These are phyloP conservation scores for Microstegium vimineum DNA, from an alignment of 176 grass and related monocot genomes.

Conservation along the genomic window DNA sequence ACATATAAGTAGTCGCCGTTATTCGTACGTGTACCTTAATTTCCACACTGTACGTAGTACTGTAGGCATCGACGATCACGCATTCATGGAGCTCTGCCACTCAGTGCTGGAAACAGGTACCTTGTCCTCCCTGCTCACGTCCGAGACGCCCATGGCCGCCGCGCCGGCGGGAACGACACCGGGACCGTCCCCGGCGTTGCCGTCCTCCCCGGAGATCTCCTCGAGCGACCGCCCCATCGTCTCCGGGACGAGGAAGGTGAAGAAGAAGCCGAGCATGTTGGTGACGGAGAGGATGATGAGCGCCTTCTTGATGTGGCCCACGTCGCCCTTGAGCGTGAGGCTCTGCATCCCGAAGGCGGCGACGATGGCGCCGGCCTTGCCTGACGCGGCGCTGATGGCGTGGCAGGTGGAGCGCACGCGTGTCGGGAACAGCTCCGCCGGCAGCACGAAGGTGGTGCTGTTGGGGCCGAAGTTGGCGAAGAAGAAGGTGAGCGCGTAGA, in stretches of 20 bases:
- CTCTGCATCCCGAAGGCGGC: neutral
- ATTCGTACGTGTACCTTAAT: constrained; percentile 15
- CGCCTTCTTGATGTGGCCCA: neutral
- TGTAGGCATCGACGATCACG: neutral
- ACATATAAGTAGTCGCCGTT: neutral
- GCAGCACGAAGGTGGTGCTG: constrained; percentile 52
- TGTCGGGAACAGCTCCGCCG: constrained; percentile 48
- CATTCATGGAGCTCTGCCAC: constrained; percentile 14
- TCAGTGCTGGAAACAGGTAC: constrained; percentile 3
- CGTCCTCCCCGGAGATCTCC: constrained; percentile 49
- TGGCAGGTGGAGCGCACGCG: constrained; percentile 45
- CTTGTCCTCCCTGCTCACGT: neutral
- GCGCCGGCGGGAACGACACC: neutral
- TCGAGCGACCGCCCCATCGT: constrained; percentile 42
- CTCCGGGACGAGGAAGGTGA: constrained; percentile 44
- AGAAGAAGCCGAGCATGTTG: constrained; percentile 43
- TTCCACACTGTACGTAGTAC: neutral
- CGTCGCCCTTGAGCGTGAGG: neutral
- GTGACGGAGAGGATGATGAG: constrained; percentile 30
- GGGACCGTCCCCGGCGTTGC: neutral
- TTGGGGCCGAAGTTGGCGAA: constrained; percentile 56
- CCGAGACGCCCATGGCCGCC: neutral
- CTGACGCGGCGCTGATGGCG: constrained; percentile 28
- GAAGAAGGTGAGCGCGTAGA: constrained; percentile 50
- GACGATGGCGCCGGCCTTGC: constrained; percentile 36